Base-by-base conservation (phyloP, 202 grass and related monocot species). In the Miscanthus sacchariflorus region DNA sequence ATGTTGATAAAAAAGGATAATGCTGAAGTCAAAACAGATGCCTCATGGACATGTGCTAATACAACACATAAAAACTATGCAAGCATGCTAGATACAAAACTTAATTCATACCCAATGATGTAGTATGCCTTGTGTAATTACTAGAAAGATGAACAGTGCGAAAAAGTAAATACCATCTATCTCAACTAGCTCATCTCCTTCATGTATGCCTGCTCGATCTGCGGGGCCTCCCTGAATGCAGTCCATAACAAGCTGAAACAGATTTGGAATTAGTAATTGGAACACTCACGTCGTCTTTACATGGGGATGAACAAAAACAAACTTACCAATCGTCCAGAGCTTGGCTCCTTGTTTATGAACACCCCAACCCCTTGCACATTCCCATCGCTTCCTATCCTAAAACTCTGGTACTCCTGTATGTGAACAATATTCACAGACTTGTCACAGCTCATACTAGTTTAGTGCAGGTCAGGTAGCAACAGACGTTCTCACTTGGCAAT, bases 131-230 rank as follows among this genome's bases (percentile, higher is more conserved):
- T 23, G 15, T 87, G 2, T 25, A 85, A 68, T 46, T 14, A 46
- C 45, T 24, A 87, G 25, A 78, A 74, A 76, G 4, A 13, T 44
- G 28, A 70, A 82, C 63, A 23, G 42, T 24, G 69, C 2, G 3
- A 44, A 25, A 40, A 76, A 44, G 70, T 44, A 80, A 75, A 78
- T 94, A 95, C 96, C 94, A 77, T 98, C 90, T 48, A 98, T 98
- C 86, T 98, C 96, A 86, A 96, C 85, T 79, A 98, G 84, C 76
- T 98, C 92, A 70, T 98, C 96, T 61, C 96, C 96, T 93, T 95
- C 94, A 72, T 45, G 93, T 78, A 96, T 84, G 63, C 94, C 94
- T n/a, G 96, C 96, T 91, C 94, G 89, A 64, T 96, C 94, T 61
- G 94, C 96, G 28, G 96, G 96, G 46, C 96, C 92, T 74, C 96